Evolutionary conservation across 1,139 yeast species (phyloP).

Genomic region (Protomyces arabidopsidicola): DNA sequence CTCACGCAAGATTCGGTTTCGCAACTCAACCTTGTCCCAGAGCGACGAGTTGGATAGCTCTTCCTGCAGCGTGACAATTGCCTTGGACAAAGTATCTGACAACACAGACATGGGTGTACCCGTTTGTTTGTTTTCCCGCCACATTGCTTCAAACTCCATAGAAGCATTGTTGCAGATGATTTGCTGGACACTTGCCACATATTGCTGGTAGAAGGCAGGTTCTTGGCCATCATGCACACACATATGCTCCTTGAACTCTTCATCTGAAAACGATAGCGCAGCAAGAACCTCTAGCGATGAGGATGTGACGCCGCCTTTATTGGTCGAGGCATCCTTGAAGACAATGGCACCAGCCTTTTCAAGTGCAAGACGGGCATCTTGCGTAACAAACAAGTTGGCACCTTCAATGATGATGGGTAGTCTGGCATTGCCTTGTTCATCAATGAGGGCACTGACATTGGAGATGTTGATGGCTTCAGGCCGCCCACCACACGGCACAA

Average conservation of each 20-base stretch:
- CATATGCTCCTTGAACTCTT: constrained; percentile 69
- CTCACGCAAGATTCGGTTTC: constrained; percentile 67
- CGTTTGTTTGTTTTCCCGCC: constrained; percentile 69
- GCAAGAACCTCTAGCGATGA: constrained; percentile 94
- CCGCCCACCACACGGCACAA: constrained; percentile 99
- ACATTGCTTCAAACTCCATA: constrained; percentile 78
- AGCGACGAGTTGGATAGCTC: constrained; percentile 76
- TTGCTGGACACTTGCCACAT: constrained; percentile 77
- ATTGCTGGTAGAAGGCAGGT: constrained; percentile 72
- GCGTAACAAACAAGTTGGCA: constrained; percentile 92
- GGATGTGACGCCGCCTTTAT: constrained; percentile 98
- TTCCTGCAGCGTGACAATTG: constrained; percentile 85
- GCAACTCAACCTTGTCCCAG: constrained; percentile 78
- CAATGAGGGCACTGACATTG: constrained; percentile 69
- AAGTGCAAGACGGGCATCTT: constrained; percentile 78
- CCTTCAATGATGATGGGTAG: constrained; percentile 95
- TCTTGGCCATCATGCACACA: constrained; percentile 53
- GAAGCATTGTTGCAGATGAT: constrained; percentile 73
- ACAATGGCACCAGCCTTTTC: constrained; percentile 83
- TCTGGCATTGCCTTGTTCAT: constrained; percentile 69
- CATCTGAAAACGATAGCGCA: constrained; percentile 84
- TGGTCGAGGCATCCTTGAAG: constrained; percentile 94
- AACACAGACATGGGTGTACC: constrained; percentile 68
- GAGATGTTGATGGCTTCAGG: constrained; percentile 92
- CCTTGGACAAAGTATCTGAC: constrained; percentile 77